phyloP scores from a whole-genome alignment of 2,329 filamentous ascomycete genomes.

The Aspergillus aculeatinus region DNA sequence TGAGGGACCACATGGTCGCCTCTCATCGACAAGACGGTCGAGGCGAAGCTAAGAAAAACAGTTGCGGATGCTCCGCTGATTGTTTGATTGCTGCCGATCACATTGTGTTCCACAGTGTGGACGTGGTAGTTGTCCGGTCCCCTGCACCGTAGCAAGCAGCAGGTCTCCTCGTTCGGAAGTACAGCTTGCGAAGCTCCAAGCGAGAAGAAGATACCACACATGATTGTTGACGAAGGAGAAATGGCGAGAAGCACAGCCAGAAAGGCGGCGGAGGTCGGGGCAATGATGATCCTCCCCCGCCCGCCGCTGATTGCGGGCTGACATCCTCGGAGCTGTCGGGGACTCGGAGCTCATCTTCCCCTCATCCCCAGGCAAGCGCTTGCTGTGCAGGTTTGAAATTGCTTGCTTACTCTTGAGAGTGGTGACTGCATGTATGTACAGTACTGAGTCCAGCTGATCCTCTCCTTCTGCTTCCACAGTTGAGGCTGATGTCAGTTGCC shows the following conservation, averaged over 20 bases:
- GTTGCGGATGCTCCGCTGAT: constrained; percentile 20
- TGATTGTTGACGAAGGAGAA: constrained; percentile 15
- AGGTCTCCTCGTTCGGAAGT: constrained; percentile 34
- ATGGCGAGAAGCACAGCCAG: constrained; percentile 5
- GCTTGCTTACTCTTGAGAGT: background rate
- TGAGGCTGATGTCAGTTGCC: background rate
- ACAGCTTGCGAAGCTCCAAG: constrained; percentile 36
- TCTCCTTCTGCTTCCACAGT: background rate
- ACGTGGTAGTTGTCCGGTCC: constrained; percentile 46
- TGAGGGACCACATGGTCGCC: constrained; percentile 70
- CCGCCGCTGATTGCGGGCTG: constrained; percentile 25
- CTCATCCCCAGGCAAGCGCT: background rate
- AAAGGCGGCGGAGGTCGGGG: constrained; percentile 26
- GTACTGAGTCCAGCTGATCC: background rate
- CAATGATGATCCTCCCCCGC: constrained; percentile 38
- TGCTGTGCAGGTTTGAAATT: background rate
- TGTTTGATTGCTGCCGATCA: constrained; percentile 11
- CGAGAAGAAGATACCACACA: constrained; percentile 56
- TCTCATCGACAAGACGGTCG: constrained; percentile 87
- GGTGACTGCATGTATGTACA: background rate
- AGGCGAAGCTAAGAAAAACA: constrained; percentile 64
- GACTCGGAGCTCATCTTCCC: constrained; percentile 40
- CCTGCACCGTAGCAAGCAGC: constrained; percentile 37
- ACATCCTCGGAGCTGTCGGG: constrained; percentile 48
- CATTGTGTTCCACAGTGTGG: constrained; percentile 29